phyloP scores from a whole-genome alignment of 2,329 filamentous ascomycete species.

The Colletotrichum navitas region DNA sequence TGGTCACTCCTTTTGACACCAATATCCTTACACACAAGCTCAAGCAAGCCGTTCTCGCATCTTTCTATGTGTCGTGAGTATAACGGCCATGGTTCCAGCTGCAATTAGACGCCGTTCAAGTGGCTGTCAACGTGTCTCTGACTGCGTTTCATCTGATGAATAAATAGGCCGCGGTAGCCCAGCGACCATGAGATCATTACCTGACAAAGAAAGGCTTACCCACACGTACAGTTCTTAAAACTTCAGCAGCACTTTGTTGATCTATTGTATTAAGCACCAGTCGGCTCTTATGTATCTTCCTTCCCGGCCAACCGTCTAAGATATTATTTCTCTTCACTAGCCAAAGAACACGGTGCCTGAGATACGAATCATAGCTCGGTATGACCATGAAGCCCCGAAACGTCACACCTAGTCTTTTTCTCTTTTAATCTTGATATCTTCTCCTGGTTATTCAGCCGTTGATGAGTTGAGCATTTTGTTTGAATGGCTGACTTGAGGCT shows the following conservation, averaged over 20 bases:
- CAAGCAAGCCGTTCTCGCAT: background rate
- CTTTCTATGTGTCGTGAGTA: background rate
- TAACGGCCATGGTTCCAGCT: background rate
- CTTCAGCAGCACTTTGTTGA: background rate
- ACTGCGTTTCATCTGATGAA: constrained; percentile 1
- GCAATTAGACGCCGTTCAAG: constrained; percentile 2
- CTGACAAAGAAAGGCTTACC: background rate
- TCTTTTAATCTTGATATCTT: background rate
- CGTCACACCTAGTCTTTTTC: background rate
- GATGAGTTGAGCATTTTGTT: no score
- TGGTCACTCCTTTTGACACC: no score
- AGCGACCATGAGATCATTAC: background rate
- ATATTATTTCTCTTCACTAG: background rate
- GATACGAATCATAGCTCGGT: background rate
- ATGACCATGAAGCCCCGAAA: background rate
- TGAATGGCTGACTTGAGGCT: no score
- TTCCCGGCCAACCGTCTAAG: rapidly evolving
- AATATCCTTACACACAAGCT: no score
- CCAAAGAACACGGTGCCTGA: background rate
- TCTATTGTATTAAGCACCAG: background rate
- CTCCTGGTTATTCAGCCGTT: background rate
- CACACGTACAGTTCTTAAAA: background rate
- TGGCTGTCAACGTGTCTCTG: background rate
- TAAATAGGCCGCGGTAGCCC: background rate
- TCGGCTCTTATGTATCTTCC: no score